Evolutionary conservation across 306 rosid species (phyloP).

Genomic region (Ochetophila trinervis): DNA sequence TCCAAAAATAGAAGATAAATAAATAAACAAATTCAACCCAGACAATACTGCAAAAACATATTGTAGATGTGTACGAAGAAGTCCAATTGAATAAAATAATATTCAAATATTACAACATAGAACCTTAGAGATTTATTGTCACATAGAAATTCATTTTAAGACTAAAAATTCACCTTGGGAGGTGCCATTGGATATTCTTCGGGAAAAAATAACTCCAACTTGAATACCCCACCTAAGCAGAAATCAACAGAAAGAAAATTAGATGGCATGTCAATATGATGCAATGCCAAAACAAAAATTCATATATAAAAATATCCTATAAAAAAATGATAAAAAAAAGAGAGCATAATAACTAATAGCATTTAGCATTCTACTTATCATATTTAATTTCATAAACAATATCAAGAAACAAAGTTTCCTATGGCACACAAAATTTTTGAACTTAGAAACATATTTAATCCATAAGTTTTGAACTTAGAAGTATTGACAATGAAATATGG

Average conservation of each 20-base stretch:
- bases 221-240: slow-evolving; percentile 36
- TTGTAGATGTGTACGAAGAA: background rate
- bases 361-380: background rate
- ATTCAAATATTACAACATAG: background rate
- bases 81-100: background rate
- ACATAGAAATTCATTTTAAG: background rate
- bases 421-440: too few relatives aligned
- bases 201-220: slow-evolving; percentile 38
- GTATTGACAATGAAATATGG: background rate
- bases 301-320: background rate
- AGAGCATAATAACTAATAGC: background rate
- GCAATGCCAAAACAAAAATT: background rate
- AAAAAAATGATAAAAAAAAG: background rate
- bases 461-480: background rate
- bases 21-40: too few relatives aligned
- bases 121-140: background rate
- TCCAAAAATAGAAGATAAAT: too few relatives aligned
- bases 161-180: slow-evolving; percentile 27
- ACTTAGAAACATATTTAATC: too few relatives aligned
- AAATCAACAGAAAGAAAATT: background rate
- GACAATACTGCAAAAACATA: background rate
- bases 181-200: slow-evolving; percentile 47
- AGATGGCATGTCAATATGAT: background rate
- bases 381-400: background rate
- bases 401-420: background rate